Percentiles rank a stretch among this genome's conserved stretches.
These are phyloP conservation scores for Yamadazyma buinensis DNA, from an alignment of 1,139 yeast genomes.

Conservation along the genomic window DNA sequence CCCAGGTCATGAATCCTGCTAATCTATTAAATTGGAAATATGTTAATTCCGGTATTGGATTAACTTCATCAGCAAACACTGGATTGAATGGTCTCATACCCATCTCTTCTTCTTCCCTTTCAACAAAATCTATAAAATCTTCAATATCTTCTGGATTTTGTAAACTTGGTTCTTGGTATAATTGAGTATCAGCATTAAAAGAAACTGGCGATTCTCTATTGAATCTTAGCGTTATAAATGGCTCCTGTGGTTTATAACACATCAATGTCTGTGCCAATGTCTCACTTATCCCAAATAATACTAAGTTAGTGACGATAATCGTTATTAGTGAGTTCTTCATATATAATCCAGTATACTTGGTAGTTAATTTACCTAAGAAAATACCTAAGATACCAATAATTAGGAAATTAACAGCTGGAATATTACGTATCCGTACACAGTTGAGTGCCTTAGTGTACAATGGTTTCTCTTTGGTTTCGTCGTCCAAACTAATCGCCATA, in stretches of 20 bases:
- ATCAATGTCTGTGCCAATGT: constrained; percentile 77
- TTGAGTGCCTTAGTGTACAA: constrained; percentile 27
- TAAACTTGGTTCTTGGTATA: constrained; percentile 13
- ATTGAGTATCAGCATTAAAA: constrained; percentile 8
- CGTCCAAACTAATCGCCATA: constrained; percentile 3
- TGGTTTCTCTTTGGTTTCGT: constrained; percentile 2
- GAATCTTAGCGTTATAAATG: constrained; percentile 18
- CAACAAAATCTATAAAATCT: constrained; percentile 36
- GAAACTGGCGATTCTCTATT: constrained; percentile 9
- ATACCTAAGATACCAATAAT: constrained; percentile 47
- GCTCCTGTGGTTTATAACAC: constrained; percentile 27
- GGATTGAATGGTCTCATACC: constrained; percentile 7
- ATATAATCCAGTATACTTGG: constrained; percentile 62
- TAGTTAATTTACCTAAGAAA: constrained; percentile 50
- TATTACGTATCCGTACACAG: constrained; percentile 32
- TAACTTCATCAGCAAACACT: constrained; percentile 2
- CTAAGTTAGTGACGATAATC: constrained; percentile 76
- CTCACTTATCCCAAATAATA: constrained; percentile 85
- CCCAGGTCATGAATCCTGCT: constrained; percentile 85
- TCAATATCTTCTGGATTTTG: constrained; percentile 16
- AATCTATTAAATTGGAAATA: constrained; percentile 67
- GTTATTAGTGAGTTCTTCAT: constrained; percentile 66
- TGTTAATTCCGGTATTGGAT: constrained; percentile 20
- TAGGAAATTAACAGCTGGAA: constrained; percentile 53
- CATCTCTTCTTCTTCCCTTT: constrained; percentile 15